Evolutionary conservation across 345 rosid genomes (phyloP), one percentile per base, ranked within the genome.

Genomic region (Salix dunnii): DNA sequence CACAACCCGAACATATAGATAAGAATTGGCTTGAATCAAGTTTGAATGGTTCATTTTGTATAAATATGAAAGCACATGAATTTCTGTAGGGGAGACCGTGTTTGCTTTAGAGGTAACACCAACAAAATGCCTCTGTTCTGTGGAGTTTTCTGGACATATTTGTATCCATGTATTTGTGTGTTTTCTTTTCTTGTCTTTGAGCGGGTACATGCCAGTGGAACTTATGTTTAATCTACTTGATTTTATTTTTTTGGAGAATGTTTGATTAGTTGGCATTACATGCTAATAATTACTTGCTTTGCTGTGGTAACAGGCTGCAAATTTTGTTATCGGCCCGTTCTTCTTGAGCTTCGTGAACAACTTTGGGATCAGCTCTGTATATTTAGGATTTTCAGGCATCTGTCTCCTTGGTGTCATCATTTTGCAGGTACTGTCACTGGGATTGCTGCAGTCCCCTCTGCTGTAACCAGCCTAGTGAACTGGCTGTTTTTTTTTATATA

Each of bases 281-380:
- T 68, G 42, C 65, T 58, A 53, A 53, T 3, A 3, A 13, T 18
- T 67, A 80, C 35, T 51, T 72, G n/a, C 33, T 77, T 77, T 70
- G 71, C 20, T 72, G 1, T 73, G 72, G 20, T 42, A 31, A 80
- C 93, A 96, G 98, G 92, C 90, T 72, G 86, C 98, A 20, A 96
- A 94, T 86, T 96, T 96, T 35, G 90, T 89, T 83, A 94, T 96
- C 1, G 99, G 98, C 78, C 88, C 94, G 33, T 94, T 85, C 80
- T 96, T 96, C 94, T 82, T 94, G 87, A 96, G 97, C 38, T 87
- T 94, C 23, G 97, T 96, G 75, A 94, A 84, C 85, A 91, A 88
- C 86, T 91, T 90, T 10, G 99, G 99, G 51, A 92, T 96, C 89
- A 92, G 97, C 90, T 77, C 88, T n/a, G 95, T 91, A 13, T 94